phyloP scores from a whole-genome alignment of 306 rosid species.

The Castanea sativa region DNA sequence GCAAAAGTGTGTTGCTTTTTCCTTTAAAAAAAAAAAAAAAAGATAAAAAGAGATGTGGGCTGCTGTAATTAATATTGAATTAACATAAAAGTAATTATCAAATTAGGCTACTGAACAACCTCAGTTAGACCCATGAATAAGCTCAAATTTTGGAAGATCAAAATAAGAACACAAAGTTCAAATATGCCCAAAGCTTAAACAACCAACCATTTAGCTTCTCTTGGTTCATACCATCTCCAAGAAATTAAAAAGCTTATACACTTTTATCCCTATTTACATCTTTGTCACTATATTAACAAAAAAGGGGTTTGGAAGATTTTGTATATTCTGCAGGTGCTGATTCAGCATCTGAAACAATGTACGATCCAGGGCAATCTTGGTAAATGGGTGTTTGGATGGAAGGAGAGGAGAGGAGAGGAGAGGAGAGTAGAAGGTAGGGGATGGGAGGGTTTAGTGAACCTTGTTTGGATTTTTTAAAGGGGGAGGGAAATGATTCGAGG shows the following conservation, averaged over 20 bases:
- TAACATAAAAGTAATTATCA: neutral
- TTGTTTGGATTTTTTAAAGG: too few species aligned
- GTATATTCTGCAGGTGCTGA: too few species aligned
- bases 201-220: neutral
- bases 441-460: too few species aligned
- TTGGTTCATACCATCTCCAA: neutral
- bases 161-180: neutral
- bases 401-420: too few species aligned
- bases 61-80: neutral
- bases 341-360: too few species aligned
- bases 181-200: neutral
- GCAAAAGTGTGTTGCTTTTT: too few species aligned
- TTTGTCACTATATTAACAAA: neutral
- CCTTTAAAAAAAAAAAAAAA: too few species aligned
- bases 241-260: neutral
- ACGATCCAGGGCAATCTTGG: neutral
- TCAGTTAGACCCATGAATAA: too few species aligned
- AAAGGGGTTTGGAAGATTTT: neutral
- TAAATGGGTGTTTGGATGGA: neutral
- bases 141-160: neutral
- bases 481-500: too few species aligned
- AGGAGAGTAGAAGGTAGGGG: too few species aligned
- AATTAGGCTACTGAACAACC: too few species aligned
- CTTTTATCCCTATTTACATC: neutral
- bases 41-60: too few species aligned